Evolutionary conservation across 441 rosid genomes (phyloP), one percentile per base, ranked within the genome.

Genomic region (Pelargonium citronellum): DNA sequence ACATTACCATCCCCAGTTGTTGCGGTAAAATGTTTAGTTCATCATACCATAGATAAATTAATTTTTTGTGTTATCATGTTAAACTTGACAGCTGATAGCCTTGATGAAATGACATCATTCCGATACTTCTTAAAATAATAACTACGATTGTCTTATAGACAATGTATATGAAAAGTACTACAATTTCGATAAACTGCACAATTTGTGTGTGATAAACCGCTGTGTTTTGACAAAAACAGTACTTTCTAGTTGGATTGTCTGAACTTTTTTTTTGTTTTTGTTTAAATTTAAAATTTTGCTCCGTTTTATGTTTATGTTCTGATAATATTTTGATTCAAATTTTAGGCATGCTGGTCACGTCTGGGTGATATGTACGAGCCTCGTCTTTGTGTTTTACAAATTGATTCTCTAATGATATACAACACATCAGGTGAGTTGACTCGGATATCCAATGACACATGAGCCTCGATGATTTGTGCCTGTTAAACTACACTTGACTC

Each of bases 321-420:
- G 69, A 76, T 66, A 37, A 53, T 34, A 64, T 66, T 30, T 66
- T 76, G 49, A 58, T 67, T 47, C 73, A 51, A 71, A 76, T 66
- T 69, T 7, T 75, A 95, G 99, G 97, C 84, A 66, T 92, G 98
- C 78, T 95, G 99, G 99, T 88, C 93, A 83, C 90, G 74, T 71
- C 66, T 92, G 68, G 91, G 89, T 75, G 89, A 81, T 73, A 73
- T 62, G 57, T 75, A 87, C 3, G 96, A 86, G 69, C 87, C 96
- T 72, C 72, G 77, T 76, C 96, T 95, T 61, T 95, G 99, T 75
- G 84, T 89, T 77, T 84, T 95, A 74, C 91, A 82, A 75, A 74
- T 68, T 74, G 96, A 82, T 75, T 86, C 90, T 37, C 70, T 95
- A 73, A 85, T 96, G 30, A 74, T 92, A 67, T 92, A 91, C 83